Conservation (phyloP, 1,284 basidiomycete genomes). For the Microbotryum violaceum region DNA sequence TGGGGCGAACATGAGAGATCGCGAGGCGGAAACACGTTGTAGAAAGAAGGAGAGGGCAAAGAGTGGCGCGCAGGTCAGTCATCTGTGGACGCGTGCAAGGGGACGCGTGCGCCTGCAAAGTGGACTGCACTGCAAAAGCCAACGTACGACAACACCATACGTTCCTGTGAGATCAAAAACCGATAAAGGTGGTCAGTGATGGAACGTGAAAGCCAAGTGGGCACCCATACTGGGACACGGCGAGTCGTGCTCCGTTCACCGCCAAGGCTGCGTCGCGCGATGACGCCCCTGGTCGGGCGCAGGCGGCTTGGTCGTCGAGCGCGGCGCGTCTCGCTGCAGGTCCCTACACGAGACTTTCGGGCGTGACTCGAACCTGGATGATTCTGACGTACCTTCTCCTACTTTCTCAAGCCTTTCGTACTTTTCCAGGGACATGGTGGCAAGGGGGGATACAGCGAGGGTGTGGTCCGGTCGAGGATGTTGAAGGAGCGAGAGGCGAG, state of each 20-base stretch:
- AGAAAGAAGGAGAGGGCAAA: neutral
- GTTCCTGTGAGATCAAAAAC: conserved; percentile 57
- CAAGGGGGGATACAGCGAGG: neutral
- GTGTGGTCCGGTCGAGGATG: neutral
- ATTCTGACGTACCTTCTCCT: conserved; percentile 31
- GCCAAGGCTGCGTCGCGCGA: neutral
- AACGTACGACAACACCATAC: conserved; percentile 90
- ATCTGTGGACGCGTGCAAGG: neutral
- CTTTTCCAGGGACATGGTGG: conserved; percentile 33
- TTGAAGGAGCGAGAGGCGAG: too few species aligned
- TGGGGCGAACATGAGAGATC: neutral
- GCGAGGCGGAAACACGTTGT: too few species aligned
- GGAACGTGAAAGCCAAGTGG: neutral
- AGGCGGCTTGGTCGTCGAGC: neutral
- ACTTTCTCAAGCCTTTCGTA: conserved; percentile 37
- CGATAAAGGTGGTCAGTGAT: neutral
- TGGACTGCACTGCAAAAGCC: too few species aligned
- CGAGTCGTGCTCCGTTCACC: neutral
- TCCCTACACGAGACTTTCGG: neutral
- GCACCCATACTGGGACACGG: conserved; percentile 3
- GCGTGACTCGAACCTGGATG: neutral
- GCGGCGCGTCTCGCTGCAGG: neutral
- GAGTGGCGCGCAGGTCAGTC: neutral
- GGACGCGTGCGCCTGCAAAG: neutral
- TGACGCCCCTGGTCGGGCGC: neutral